Conservation (phyloP, 371 early-diverging fungal genomes). For the Syncephalastrum sp. region DNA sequence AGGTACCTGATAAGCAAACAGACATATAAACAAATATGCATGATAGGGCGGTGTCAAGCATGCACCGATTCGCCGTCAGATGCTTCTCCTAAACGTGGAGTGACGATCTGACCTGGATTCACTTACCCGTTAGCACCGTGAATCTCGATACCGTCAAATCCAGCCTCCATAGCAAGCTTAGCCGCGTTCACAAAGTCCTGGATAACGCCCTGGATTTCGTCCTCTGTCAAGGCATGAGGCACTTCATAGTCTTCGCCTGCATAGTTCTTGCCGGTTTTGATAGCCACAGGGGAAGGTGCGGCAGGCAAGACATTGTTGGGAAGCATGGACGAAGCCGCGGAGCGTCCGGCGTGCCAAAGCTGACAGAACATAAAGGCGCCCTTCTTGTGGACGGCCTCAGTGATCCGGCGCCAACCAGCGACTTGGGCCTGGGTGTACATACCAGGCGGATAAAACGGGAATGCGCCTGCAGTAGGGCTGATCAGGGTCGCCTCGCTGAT, state of each 20-base stretch:
- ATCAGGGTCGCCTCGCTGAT: slow-evolving; percentile 56
- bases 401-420: slow-evolving; percentile 54
- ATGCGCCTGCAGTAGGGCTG: slow-evolving; percentile 34
- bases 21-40: no score
- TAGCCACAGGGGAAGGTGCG: slow-evolving; percentile 30
- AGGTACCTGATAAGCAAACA: slow-evolving; percentile 34
- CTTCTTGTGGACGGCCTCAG: slow-evolving; percentile 55
- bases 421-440: slow-evolving; percentile 52
- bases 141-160: slow-evolving; percentile 45
- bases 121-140: slow-evolving; percentile 58
- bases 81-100: no score
- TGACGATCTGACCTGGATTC: no score
- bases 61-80: no score
- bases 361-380: slow-evolving; percentile 57
- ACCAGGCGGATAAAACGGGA: slow-evolving; percentile 31
- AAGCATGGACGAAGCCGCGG: slow-evolving; percentile 4
- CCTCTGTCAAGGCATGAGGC: slow-evolving; percentile 61
- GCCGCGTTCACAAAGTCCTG: slow-evolving; percentile 36
- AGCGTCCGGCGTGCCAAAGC: slow-evolving; percentile 54
- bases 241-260: slow-evolving; percentile 21
- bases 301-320: slow-evolving; percentile 21
- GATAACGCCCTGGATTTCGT: slow-evolving; percentile 60
- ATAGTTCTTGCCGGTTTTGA: slow-evolving; percentile 3
- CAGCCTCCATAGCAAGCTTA: slow-evolving; percentile 4
- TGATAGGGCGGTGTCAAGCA: no score